These are phyloP conservation scores for Vitis rotundifolia DNA, from an alignment of 164 flowering plant species.

Conservation along the genomic window DNA sequence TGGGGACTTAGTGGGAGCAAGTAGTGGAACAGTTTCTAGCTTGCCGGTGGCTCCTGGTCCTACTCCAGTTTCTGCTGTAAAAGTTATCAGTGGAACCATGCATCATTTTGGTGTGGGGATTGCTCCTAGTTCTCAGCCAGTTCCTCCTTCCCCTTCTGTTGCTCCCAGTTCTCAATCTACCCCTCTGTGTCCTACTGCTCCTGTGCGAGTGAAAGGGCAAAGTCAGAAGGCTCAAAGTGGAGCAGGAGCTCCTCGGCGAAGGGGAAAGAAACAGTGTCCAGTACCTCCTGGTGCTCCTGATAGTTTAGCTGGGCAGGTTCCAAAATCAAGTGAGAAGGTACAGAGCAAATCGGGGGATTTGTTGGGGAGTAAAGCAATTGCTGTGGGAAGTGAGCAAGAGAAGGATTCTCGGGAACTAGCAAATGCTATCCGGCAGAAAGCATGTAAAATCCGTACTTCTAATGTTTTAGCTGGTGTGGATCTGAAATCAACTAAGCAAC, in stretches of 20 bases:
- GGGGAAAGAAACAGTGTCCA: slow-evolving; percentile 46
- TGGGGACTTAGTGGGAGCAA: background rate
- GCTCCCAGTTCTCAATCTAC: slow-evolving; percentile 10
- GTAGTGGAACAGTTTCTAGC: slow-evolving; percentile 15
- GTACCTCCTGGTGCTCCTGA: slow-evolving; percentile 20
- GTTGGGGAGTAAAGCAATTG: slow-evolving; percentile 10
- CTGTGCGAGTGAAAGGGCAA: slow-evolving; percentile 30
- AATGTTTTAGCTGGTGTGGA: background rate
- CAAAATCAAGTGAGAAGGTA: slow-evolving; percentile 19
- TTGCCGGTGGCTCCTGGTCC: slow-evolving; percentile 4
- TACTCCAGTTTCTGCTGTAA: slow-evolving; percentile 15
- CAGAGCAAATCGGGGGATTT: slow-evolving; percentile 23
- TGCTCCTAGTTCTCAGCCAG: slow-evolving; percentile 17
- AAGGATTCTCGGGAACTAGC: slow-evolving; percentile 5
- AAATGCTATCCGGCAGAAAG: slow-evolving; percentile 8
- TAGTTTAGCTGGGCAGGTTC: slow-evolving; percentile 27
- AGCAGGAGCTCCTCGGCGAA: slow-evolving; percentile 40
- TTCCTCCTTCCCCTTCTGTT: slow-evolving; percentile 6
- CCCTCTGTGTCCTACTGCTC: slow-evolving; percentile 15
- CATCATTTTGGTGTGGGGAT: slow-evolving; percentile 10
- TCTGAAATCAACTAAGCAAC: slow-evolving; percentile 9
- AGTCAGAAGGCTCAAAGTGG: slow-evolving; percentile 35
- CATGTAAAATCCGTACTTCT: slow-evolving; percentile 1
- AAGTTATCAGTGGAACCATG: slow-evolving; percentile 8
- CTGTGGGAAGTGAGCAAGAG: slow-evolving; percentile 18